Base-by-base conservation (phyloP, 371 early-diverging fungal species). In the Mucor sp. region DNA sequence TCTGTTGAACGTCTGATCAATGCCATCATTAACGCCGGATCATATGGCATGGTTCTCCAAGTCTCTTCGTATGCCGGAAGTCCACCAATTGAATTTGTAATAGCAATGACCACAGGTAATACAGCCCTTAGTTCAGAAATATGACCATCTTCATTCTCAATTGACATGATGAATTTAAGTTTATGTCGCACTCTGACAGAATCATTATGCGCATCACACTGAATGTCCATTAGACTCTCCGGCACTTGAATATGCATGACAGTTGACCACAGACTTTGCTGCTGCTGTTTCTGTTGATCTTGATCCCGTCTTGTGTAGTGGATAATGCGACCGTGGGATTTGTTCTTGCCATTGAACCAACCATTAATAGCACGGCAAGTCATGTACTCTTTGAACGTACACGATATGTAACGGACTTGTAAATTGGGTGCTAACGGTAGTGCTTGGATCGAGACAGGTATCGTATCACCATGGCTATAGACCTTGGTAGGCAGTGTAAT, bases 331-430 rank as follows among this genome's bases (percentile, higher is more conserved):
- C 77, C 65, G 43, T 79, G 77, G 0, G 74, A 65, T 37, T 76
- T 71, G 12, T 76, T 67, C 43, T 74, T 66, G 61, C 76, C 68
- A 70, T 73, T 75, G 64, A 74, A 59, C 79, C 78, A 63, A 8
- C 60, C 67, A 53, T 73, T 62, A 27, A 66, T 63, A 12, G 80
- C 74, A 23, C 71, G 65, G 60, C 75, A 79, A 2, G 76, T 72
- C 63, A 76, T 70, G 41, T 81, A 81, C 57, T 83, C 84, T 55
- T 83, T 83, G 53, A 83, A 76, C 0, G 69, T 72, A 44, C 76
- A 79, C 8, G 69, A 59, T 8, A 78, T 41, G 48, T 64, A 68
- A 17, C 62, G 71, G n/a, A 78, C 61, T 35, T 63, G 50, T 43
- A 59, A 32, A 27, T 60, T n/a, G 23, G 68, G 55, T 4, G 62